Conservation (phyloP, 345 rosid genomes). For the Salix arbutifolia region DNA sequence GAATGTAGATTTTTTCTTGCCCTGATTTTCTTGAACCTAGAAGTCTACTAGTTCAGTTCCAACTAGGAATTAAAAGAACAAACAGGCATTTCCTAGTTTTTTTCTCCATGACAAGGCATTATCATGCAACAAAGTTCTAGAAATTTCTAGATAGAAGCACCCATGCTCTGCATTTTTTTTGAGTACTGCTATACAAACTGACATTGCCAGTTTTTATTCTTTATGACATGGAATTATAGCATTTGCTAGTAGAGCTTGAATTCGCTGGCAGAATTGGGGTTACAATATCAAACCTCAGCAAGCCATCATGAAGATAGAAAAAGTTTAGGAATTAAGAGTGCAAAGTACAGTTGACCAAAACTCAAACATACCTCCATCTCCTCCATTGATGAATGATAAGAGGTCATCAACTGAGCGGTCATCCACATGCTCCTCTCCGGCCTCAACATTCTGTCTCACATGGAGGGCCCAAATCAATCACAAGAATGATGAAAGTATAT, state of each 20-base stretch:
- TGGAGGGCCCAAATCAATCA: not conserved
- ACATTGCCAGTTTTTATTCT: not conserved
- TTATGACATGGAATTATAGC: not conserved
- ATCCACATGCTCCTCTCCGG: slow-evolving; percentile 64
- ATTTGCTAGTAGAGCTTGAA: not conserved
- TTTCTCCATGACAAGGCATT: not conserved
- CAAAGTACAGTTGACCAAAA: not conserved
- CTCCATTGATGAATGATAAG: slow-evolving; percentile 76
- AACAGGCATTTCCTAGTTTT: not conserved
- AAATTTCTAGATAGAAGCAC: not conserved
- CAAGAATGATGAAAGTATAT: not conserved
- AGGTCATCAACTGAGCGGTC: slow-evolving; percentile 93
- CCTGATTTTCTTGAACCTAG: not conserved
- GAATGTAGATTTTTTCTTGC: not conserved
- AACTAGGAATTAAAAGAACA: not conserved
- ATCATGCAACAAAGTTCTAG: not conserved
- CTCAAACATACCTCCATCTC: slow-evolving; percentile 44
- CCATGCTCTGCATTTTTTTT: not conserved
- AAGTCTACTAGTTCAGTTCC: not conserved
- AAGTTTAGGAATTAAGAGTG: not conserved
- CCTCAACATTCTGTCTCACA: slow-evolving; percentile 53
- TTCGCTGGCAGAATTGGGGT: not conserved
- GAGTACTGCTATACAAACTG: not conserved
- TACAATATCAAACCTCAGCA: not conserved
- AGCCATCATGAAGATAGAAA: not conserved